Percentiles rank a stretch among this genome's conserved stretches.
Conservation (phyloP, 2,329 filamentous ascomycete species). For the Dactylellina sp. region DNA sequence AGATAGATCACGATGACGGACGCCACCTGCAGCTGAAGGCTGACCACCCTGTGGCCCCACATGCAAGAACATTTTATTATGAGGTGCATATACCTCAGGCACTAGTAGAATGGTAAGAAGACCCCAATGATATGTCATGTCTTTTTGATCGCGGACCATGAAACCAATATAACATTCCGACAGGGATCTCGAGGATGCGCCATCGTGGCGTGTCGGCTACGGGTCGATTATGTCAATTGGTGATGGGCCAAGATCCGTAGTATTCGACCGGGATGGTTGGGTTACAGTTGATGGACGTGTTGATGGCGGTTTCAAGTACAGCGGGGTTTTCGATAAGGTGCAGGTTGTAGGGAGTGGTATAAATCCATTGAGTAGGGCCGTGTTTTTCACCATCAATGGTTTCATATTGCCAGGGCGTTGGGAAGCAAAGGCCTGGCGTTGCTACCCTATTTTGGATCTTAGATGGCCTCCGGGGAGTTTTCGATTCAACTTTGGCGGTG, state of each 20-base stretch:
- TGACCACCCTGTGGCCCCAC: slow-evolving; percentile 21
- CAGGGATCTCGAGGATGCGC: too few relatives aligned
- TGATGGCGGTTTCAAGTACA: background rate
- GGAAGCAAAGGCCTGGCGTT: background rate
- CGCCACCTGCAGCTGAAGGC: background rate
- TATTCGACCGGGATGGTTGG: too few relatives aligned
- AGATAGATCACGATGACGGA: too few relatives aligned
- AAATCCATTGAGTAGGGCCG: slow-evolving; percentile 16
- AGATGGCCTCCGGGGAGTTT: background rate
- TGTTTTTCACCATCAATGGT: slow-evolving; percentile 30
- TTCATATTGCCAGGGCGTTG: background rate
- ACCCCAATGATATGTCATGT: background rate
- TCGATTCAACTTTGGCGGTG: slow-evolving; percentile 24
- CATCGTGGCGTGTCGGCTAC: too few relatives aligned
- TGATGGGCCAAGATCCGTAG: too few relatives aligned
- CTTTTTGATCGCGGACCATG: background rate
- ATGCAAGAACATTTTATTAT: slow-evolving; percentile 13
- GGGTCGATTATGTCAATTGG: too few relatives aligned
- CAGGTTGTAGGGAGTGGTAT: slow-evolving; percentile 20
- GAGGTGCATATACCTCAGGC: slow-evolving; percentile 9
- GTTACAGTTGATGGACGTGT: background rate
- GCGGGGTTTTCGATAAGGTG: background rate
- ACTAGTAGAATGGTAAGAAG: background rate
- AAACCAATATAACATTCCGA: background rate
- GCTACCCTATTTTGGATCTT: slow-evolving; percentile 7